Conservation (phyloP, 352 stramenopile species). For the Pythium myriotylum region DNA sequence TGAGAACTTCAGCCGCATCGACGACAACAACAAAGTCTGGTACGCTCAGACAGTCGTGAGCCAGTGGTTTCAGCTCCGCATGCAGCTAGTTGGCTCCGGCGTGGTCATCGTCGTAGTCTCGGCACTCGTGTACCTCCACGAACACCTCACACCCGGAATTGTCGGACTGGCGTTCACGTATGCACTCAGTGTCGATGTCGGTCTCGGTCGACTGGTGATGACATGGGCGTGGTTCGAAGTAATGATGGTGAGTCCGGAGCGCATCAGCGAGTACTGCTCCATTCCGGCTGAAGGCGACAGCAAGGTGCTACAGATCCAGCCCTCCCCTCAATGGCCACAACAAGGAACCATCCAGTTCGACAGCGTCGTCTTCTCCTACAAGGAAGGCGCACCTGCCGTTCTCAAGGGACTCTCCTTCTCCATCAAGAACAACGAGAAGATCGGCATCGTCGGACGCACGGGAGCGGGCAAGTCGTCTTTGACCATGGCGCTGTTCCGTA, state of each 20-base stretch:
- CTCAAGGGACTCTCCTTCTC: slow-evolving; percentile 49
- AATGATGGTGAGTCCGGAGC: slow-evolving; percentile 48
- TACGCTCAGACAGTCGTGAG: slow-evolving; percentile 31
- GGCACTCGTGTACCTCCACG: slow-evolving; percentile 37
- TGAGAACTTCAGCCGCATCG: no score
- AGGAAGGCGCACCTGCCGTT: slow-evolving; percentile 38
- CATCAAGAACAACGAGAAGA: slow-evolving; percentile 52
- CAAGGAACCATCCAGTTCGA: slow-evolving; percentile 76
- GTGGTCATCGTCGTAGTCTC: slow-evolving; percentile 40
- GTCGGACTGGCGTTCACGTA: slow-evolving; percentile 89
- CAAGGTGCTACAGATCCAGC: slow-evolving; percentile 25
- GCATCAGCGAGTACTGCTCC: slow-evolving; percentile 43
- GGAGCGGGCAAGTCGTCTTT: slow-evolving; percentile 88
- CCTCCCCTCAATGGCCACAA: slow-evolving; percentile 57
- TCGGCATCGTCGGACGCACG: slow-evolving; percentile 91
- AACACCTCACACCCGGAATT: slow-evolving; percentile 52
- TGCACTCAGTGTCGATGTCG: slow-evolving; percentile 80
- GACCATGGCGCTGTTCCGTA: slow-evolving; percentile 91
- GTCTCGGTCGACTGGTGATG: slow-evolving; percentile 58
- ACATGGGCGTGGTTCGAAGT: slow-evolving; percentile 33
- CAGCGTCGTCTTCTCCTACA: slow-evolving; percentile 83
- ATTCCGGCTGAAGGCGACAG: slow-evolving; percentile 29
- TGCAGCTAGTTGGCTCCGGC: slow-evolving; percentile 45
- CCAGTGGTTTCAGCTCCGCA: slow-evolving; percentile 49
- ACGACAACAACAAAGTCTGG: slow-evolving; percentile 33